A percentile compares a stretch with the other conserved stretches of the same genome.
Evolutionary conservation across 1,284 basidiomycete genomes (phyloP).

Genomic region (Cutaneotrichosporon spelunceum): DNA sequence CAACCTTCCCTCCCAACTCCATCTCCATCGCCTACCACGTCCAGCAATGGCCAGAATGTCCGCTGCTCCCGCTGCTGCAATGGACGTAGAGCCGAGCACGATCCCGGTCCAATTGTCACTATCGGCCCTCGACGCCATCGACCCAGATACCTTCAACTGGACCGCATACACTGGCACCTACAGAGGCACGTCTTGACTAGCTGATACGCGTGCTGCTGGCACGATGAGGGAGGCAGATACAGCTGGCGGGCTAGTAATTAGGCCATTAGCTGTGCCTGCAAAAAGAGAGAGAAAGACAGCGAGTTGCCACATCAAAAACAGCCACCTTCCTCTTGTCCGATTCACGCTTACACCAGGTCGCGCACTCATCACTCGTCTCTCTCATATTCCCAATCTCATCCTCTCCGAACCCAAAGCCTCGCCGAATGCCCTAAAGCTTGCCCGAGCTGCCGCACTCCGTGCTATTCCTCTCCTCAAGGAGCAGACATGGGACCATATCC

Average conservation of each 20-base stretch:
- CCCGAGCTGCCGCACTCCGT: constrained; percentile 30
- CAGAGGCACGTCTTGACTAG: constrained; percentile 27
- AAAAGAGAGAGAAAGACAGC: no score
- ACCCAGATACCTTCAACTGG: constrained; percentile 29
- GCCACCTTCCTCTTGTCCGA: background rate
- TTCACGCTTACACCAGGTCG: constrained; percentile 31
- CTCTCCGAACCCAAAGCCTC: constrained; percentile 19
- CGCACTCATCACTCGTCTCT: constrained; percentile 43
- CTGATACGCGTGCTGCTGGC: no score
- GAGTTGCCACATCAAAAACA: background rate
- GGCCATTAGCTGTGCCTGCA: no score
- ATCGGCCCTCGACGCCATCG: constrained; percentile 13
- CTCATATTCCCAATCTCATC: constrained; percentile 29
- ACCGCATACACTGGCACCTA: constrained; percentile 36
- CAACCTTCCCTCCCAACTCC: background rate
- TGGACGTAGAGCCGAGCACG: background rate
- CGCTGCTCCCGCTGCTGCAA: background rate
- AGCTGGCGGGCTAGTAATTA: no score
- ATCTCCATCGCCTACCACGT: background rate
- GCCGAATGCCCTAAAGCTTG: constrained; percentile 24
- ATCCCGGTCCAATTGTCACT: background rate
- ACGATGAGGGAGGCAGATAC: background rate
- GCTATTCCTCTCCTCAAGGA: constrained; percentile 34
- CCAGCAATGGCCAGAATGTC: background rate
- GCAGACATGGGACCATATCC: constrained; percentile 29